phyloP scores from a whole-genome alignment of 129 eudicot genomes.

The Flaveria trinervia region DNA sequence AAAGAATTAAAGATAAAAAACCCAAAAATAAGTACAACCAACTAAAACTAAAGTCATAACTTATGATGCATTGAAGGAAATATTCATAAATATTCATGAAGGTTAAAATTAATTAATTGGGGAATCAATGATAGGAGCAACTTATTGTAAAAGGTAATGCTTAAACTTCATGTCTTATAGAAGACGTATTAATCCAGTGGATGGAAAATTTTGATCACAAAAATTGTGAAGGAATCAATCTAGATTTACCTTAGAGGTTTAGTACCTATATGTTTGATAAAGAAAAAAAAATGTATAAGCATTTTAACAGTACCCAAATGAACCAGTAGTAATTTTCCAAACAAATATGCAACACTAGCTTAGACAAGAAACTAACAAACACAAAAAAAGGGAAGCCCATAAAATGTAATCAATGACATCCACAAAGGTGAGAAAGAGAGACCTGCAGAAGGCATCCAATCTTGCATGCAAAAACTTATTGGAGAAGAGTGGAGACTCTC shows the following conservation, averaged over 20 bases:
- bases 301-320: slow-evolving; percentile 13
- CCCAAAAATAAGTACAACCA: too few species aligned
- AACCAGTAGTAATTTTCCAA: slow-evolving; percentile 16
- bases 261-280: not conserved
- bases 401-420: slow-evolving; percentile 4
- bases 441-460: slow-evolving; percentile 97
- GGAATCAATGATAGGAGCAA: not conserved
- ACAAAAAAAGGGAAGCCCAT: slow-evolving; percentile 14
- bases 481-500: slow-evolving; percentile 56
- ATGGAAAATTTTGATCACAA: not conserved
- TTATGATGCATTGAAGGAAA: too few species aligned
- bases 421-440: slow-evolving; percentile 22
- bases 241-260: not conserved
- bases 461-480: slow-evolving; percentile 92
- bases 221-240: not conserved
- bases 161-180: not conserved
- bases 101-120: not conserved
- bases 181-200: not conserved
- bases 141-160: not conserved
- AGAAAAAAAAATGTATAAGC: slow-evolving; percentile 12
- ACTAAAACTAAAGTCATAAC: too few species aligned
- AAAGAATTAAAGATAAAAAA: too few species aligned
- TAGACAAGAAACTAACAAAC: not conserved
- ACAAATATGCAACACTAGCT: slow-evolving; percentile 10
- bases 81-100: too few species aligned